Evolutionary conservation across 805 yeast species (phyloP).

Genomic region (Cyberlindnera mycetangii): DNA sequence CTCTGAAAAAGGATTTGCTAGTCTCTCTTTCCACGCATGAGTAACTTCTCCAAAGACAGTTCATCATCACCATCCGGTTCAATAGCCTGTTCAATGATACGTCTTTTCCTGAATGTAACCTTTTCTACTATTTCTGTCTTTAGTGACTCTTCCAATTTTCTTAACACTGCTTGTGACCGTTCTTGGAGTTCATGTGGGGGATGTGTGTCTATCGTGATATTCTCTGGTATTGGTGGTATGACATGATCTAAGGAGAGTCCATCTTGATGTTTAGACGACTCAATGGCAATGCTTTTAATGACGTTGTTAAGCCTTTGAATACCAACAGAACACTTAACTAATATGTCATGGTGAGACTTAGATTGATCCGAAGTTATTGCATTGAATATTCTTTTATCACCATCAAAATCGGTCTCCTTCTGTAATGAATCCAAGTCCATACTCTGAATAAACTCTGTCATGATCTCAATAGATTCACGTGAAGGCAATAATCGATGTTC

Average conservation of each 20-base stretch:
- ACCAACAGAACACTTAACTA: slow-evolving; percentile 24
- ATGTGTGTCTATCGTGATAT: slow-evolving; percentile 18
- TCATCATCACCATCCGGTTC: slow-evolving; percentile 10
- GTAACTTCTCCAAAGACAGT: slow-evolving; percentile 8
- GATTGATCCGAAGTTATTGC: slow-evolving; percentile 10
- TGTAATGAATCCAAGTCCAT: slow-evolving; percentile 39
- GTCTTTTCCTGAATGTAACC: not conserved
- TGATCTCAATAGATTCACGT: slow-evolving; percentile 36
- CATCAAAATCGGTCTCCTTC: slow-evolving; percentile 25
- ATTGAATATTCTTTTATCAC: slow-evolving; percentile 19
- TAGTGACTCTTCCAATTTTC: slow-evolving; percentile 16
- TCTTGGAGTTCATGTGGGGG: slow-evolving; percentile 15
- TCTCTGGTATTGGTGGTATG: slow-evolving; percentile 30
- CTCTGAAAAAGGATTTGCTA: slow-evolving; percentile 1
- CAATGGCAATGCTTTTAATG: slow-evolving; percentile 17
- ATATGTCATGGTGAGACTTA: slow-evolving; percentile 21
- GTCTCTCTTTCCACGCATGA: slow-evolving; percentile 4
- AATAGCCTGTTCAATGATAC: slow-evolving; percentile 1
- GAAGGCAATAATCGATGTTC: slow-evolving; percentile 33
- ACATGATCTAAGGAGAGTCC: slow-evolving; percentile 16
- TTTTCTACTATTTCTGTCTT: slow-evolving; percentile 25
- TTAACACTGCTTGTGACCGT: slow-evolving; percentile 14
- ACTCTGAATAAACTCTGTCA: slow-evolving; percentile 42
- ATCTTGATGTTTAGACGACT: slow-evolving; percentile 4
- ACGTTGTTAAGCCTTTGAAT: slow-evolving; percentile 25